Conservation (phyloP, 345 rosid species). For the Heritiera fomes region DNA sequence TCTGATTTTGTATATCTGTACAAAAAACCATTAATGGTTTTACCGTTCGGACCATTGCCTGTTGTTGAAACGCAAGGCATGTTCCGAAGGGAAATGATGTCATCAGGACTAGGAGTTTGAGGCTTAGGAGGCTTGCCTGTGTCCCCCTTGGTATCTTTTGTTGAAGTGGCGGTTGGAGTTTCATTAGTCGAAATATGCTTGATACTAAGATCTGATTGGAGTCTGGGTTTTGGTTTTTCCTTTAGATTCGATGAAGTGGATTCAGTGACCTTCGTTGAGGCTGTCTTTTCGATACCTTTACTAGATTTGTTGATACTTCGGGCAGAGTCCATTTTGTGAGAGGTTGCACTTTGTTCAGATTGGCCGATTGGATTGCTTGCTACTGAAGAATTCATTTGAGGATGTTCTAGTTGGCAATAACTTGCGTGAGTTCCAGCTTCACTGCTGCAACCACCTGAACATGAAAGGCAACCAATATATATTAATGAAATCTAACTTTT, state of each 20-base stretch:
- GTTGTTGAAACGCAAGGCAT: conserved; percentile 76
- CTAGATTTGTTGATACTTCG: conserved; percentile 11
- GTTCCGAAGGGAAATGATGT: conserved; percentile 22
- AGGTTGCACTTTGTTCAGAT: conserved; percentile 25
- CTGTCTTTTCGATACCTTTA: conserved; percentile 10
- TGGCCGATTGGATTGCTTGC: conserved; percentile 16
- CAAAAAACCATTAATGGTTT: conserved; percentile 66
- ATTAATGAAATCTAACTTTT: neutral
- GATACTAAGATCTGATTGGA: neutral
- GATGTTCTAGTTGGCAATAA: conserved; percentile 21
- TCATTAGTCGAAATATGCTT: conserved; percentile 12
- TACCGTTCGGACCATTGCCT: conserved; percentile 65
- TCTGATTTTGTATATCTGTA: conserved; percentile 53
- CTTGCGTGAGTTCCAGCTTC: conserved; percentile 34
- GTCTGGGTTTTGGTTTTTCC: conserved; percentile 13
- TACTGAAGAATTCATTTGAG: conserved; percentile 20
- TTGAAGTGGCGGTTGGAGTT: neutral
- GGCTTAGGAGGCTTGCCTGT: conserved; percentile 52
- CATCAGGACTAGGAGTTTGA: conserved; percentile 5
- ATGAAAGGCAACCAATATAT: neutral
- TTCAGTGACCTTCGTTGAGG: neutral
- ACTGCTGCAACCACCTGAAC: conserved; percentile 43
- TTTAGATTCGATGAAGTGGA: conserved; percentile 4
- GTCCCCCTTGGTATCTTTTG: conserved; percentile 20
- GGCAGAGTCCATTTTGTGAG: conserved; percentile 19